phyloP scores from a whole-genome alignment of 2,329 filamentous ascomycete genomes.

The Scorias spongiosa region DNA sequence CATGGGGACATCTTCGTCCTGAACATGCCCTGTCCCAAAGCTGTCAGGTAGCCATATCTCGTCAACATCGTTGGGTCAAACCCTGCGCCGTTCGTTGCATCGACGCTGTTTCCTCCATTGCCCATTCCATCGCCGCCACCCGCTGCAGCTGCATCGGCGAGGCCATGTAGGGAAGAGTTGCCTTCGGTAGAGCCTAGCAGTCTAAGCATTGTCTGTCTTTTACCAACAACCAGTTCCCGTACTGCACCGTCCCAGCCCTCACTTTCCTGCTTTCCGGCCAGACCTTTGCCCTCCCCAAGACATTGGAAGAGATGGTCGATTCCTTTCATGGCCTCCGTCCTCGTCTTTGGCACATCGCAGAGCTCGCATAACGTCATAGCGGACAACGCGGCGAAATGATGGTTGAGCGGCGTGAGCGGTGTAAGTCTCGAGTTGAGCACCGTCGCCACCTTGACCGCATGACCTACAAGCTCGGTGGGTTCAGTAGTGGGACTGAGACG shows the following conservation, averaged over 20 bases:
- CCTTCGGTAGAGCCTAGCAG: conserved; percentile 20
- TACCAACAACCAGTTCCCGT: conserved; percentile 33
- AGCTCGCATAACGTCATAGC: conserved; percentile 48
- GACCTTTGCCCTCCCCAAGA: conserved; percentile 27
- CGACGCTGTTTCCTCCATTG: conserved; percentile 8
- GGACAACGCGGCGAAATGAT: conserved; percentile 49
- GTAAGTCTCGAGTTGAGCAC: conserved; percentile 41
- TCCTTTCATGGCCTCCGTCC: conserved; percentile 41
- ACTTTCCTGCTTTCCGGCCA: conserved; percentile 27
- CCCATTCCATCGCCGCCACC: conserved; percentile 4
- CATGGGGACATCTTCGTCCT: conserved; percentile 4
- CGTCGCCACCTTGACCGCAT: conserved; percentile 43
- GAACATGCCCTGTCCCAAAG: conserved; percentile 22
- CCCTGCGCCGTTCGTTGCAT: conserved; percentile 3
- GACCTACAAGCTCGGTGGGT: conserved; percentile 43
- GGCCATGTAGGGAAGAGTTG: conserved; percentile 36
- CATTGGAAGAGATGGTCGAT: conserved; percentile 43
- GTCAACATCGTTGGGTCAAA: conserved; percentile 25
- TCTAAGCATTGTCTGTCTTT: conserved; percentile 27
- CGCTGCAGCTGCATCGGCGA: conserved; percentile 36
- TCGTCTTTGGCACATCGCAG: conserved; percentile 37
- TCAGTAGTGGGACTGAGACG: conserved; percentile 43
- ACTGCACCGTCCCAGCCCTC: conserved; percentile 44
- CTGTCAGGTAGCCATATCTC: conserved; percentile 24
- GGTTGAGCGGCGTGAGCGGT: conserved; percentile 47